Conservation (phyloP, 2,329 filamentous ascomycete species). For the Ascochyta koolunga region DNA sequence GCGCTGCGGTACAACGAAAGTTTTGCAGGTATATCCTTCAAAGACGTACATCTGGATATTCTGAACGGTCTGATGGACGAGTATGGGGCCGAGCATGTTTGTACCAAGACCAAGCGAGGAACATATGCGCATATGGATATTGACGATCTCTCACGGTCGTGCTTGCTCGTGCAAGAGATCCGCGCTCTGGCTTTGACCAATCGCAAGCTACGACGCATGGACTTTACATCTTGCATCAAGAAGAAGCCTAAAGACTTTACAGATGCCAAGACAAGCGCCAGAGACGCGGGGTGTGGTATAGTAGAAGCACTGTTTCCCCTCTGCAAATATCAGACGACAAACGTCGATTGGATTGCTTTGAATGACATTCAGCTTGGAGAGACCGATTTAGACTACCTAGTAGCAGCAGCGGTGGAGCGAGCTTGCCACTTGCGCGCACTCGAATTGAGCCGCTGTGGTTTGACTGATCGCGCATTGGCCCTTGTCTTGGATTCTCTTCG, state of each 20-base stretch:
- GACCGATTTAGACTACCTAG: conserved; percentile 70
- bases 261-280: conserved; percentile 53
- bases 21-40: conserved; percentile 72
- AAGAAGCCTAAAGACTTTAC: conserved; percentile 53
- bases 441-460: conserved; percentile 68
- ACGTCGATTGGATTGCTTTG: conserved; percentile 72
- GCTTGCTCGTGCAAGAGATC: conserved; percentile 71
- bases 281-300: conserved; percentile 71
- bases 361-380: conserved; percentile 74
- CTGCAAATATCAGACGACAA: conserved; percentile 70
- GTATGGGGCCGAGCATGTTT: conserved; percentile 67
- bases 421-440: conserved; percentile 70
- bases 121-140: conserved; percentile 62
- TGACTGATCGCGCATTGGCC: conserved; percentile 64
- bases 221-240: conserved; percentile 68
- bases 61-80: conserved; percentile 67
- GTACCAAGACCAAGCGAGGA: conserved; percentile 61
- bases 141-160: conserved; percentile 60
- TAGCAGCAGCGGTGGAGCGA: conserved; percentile 70
- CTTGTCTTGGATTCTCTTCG: conserved; percentile 68
- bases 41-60: conserved; percentile 66
- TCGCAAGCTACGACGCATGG: conserved; percentile 65
- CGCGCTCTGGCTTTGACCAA: conserved; percentile 71
- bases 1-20: conserved; percentile 73
- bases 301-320: conserved; percentile 72